Evolutionary conservation across 495 filamentous ascomycete genomes (phyloP).

Genomic region (Penicillium angulare): DNA sequence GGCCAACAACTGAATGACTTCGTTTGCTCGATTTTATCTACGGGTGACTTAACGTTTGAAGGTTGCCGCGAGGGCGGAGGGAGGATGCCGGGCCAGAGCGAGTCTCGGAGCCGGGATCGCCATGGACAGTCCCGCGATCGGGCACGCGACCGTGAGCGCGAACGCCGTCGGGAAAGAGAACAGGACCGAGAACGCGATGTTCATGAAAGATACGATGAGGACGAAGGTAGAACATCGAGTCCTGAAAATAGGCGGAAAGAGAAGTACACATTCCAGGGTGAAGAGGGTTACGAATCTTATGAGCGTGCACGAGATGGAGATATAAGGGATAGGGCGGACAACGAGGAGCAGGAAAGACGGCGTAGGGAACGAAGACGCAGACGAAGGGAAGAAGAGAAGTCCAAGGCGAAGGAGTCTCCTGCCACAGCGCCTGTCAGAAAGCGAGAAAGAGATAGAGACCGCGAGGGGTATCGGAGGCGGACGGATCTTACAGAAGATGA

Average conservation of each 20-base stretch:
- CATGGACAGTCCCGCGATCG: constrained; percentile 42
- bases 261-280: constrained; percentile 24
- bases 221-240: constrained; percentile 17
- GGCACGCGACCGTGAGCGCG: constrained; percentile 20
- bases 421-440: constrained; percentile 35
- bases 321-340: constrained; percentile 10
- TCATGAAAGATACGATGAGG: constrained; percentile 21
- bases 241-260: constrained; percentile 11
- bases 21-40: no score
- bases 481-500: constrained; percentile 12
- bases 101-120: constrained; percentile 41
- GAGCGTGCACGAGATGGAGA: constrained; percentile 8
- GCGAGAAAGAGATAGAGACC: constrained; percentile 28
- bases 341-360: constrained; percentile 15
- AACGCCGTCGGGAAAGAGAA: constrained; percentile 18
- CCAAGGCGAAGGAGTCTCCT: constrained; percentile 36
- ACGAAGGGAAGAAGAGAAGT: constrained; percentile 26
- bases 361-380: constrained; percentile 9
- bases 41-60: no score
- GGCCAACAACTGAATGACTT: no score
- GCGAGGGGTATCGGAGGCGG: constrained; percentile 25
- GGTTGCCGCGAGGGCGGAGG: no score
- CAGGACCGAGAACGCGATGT: constrained; percentile 16
- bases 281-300: constrained; percentile 23
- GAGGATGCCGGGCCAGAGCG: constrained; percentile 40